Percentiles rank a stretch among this genome's conserved stretches.
Evolutionary conservation across 2,329 filamentous ascomycete genomes (phyloP).

Genomic region (Rhynchosporium secalis): DNA sequence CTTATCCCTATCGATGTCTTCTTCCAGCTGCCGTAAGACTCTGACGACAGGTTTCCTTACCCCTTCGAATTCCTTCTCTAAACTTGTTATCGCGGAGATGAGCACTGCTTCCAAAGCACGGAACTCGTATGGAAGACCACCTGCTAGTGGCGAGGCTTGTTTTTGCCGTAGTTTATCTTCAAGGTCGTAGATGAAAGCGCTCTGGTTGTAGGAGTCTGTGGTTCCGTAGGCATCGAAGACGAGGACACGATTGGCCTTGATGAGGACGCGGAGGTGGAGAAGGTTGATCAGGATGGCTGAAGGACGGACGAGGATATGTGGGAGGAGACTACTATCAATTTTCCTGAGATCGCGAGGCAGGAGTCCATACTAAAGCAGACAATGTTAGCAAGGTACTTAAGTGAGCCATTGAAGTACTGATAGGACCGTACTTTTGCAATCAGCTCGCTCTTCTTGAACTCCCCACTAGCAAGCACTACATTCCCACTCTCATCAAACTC

Average conservation of each 20-base stretch:
- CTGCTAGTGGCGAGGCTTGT: slow-evolving; percentile 55
- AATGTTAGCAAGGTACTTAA: slow-evolving; percentile 25
- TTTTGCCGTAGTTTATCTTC: slow-evolving; percentile 90
- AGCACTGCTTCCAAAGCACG: slow-evolving; percentile 92
- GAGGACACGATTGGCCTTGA: slow-evolving; percentile 91
- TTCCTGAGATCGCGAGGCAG: slow-evolving; percentile 94
- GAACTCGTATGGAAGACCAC: slow-evolving; percentile 87
- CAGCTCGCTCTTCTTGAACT: slow-evolving; percentile 96
- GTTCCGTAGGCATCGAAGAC: slow-evolving; percentile 96
- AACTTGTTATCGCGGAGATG: slow-evolving; percentile 85
- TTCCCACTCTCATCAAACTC: slow-evolving; percentile 92
- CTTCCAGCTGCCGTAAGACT: slow-evolving; percentile 86
- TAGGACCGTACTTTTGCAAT: slow-evolving; percentile 73
- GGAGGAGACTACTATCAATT: slow-evolving; percentile 93
- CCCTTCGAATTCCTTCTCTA: slow-evolving; percentile 93
- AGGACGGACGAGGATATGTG: slow-evolving; percentile 90
- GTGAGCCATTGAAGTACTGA: slow-evolving; percentile 27
- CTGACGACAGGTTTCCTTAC: slow-evolving; percentile 90
- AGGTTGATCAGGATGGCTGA: slow-evolving; percentile 94
- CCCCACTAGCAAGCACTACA: slow-evolving; percentile 88
- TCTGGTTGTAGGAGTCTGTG: slow-evolving; percentile 91
- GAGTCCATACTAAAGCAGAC: slow-evolving; percentile 70
- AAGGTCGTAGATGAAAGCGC: slow-evolving; percentile 95
- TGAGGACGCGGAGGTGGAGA: slow-evolving; percentile 91
- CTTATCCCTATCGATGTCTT: slow-evolving; percentile 95